These are phyloP conservation scores for Baudoinia panamericana DNA, from an alignment of 495 filamentous ascomycete genomes.

Conservation along the genomic window DNA sequence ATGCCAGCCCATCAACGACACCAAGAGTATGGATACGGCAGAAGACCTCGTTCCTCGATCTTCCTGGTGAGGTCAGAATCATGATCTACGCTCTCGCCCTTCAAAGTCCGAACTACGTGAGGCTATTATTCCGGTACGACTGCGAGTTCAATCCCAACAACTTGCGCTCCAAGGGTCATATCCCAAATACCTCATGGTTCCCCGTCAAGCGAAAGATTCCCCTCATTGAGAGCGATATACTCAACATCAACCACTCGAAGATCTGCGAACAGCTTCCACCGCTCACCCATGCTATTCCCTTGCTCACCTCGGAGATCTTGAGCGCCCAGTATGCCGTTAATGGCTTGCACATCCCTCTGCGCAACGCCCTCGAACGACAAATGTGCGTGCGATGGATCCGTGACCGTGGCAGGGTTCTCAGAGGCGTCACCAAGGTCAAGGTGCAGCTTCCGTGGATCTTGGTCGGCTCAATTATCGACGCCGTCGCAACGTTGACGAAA, in stretches of 20 bases:
- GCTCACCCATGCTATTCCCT: neutral
- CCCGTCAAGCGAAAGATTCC: neutral
- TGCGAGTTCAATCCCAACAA: neutral
- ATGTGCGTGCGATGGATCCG: neutral
- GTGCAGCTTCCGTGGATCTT: constrained; percentile 1
- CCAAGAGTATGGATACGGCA: no score
- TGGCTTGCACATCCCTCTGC: neutral
- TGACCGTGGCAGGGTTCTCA: neutral
- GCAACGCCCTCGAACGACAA: neutral
- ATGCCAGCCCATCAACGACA: no score
- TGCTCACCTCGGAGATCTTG: neutral
- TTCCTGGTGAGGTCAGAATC: constrained; percentile 6
- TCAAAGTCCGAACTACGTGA: neutral
- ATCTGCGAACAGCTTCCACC: neutral
- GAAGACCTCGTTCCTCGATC: constrained; percentile 5
- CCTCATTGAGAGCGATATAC: neutral
- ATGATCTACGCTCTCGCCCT: neutral
- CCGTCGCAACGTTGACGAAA: neutral
- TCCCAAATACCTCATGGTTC: neutral
- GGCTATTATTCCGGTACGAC: neutral
- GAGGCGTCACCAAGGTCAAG: neutral
- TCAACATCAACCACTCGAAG: neutral
- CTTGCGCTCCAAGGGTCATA: neutral
- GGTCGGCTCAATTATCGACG: neutral
- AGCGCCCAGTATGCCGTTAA: neutral